Base-by-base conservation (phyloP, 495 filamentous ascomycete species). In the Collariella sp. region DNA sequence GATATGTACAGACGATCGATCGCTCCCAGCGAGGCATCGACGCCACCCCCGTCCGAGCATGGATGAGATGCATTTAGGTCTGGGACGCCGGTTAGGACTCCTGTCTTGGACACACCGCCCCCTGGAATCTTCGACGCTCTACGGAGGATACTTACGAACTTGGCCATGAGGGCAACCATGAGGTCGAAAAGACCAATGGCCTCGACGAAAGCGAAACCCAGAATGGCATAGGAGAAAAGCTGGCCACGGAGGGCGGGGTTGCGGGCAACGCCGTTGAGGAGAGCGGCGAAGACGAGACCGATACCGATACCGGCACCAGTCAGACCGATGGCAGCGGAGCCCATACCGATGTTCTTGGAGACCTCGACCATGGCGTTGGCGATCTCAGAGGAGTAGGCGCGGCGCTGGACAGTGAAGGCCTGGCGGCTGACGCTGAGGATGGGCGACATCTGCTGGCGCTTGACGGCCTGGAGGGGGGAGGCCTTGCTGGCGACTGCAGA, bases 161-260 rank as follows among this genome's bases (percentile, higher is more conserved):
- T 86, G 81, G 81, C 83, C 84, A 88, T 88, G 77, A 88, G 84
- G 73, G 86, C 85, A 85, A 90, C 82, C 86, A 91, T 91, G 66
- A 91, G 83, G 69, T 88, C 86, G 85, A 91, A 90, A 67, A 93
- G 83, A 82, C 87, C 88, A 62, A 89, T 93, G 78, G 88, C 88
- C 73, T 93, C 88, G 70, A 88, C 87, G 83, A 93, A 93, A 66
- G 88, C 87, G 73, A 93, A 93, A 76, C 87, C 87, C 67, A 93
- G 76, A 85, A 93, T 89, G 80, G 88, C 87, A 77, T 93, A 90
- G 58, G 85, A 83, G 85, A 93, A 93, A 63, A 93, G 85, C 79
- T 91, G 87, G 67, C 85, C 87, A 75, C 87, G 83, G 79, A 93
- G 83, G 63, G 83, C 83, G 63, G 87, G 87, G 86, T 93, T 93